phyloP scores from a whole-genome alignment of 1,284 basidiomycete species.

The Neotropicomus parvogracilis region DNA sequence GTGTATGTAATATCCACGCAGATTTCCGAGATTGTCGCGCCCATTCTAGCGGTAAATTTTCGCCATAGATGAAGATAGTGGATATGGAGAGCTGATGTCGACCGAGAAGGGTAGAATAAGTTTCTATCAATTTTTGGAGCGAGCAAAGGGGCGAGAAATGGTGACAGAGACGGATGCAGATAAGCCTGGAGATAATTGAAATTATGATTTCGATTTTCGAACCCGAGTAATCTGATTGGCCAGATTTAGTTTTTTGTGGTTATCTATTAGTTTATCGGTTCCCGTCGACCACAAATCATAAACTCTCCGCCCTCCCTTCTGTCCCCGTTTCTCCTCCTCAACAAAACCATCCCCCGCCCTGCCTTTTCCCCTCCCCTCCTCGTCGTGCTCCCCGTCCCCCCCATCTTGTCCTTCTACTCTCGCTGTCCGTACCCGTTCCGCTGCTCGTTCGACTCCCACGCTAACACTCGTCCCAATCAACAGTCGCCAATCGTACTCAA shows the following conservation, averaged over 20 bases:
- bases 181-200: slow-evolving; percentile 17
- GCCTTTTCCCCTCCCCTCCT: background rate
- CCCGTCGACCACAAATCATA: slow-evolving; percentile 37
- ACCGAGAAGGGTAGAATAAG: background rate
- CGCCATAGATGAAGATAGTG: slow-evolving; percentile 18
- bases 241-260: slow-evolving; percentile 31
- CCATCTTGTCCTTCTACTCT: background rate
- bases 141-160: background rate
- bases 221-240: slow-evolving; percentile 38
- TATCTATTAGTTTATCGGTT: slow-evolving; percentile 39
- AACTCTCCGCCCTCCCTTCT: slow-evolving; percentile 31
- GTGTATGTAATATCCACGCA: slow-evolving; percentile 32
- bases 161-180: slow-evolving; percentile 10
- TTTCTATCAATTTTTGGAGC: slow-evolving; percentile 8
- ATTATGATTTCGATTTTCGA: slow-evolving; percentile 28
- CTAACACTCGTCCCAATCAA: slow-evolving; percentile 17
- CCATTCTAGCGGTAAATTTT: slow-evolving; percentile 31
- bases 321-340: slow-evolving; percentile 25
- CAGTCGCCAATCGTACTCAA: slow-evolving; percentile 21
- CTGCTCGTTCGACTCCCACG: background rate
- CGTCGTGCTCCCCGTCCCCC: background rate
- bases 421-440: slow-evolving; percentile 5
- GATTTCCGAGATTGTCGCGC: slow-evolving; percentile 30
- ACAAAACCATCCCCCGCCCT: slow-evolving; percentile 8
- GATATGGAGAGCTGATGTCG: slow-evolving; percentile 1